Evolutionary conservation across 768 basidiomycete species (phyloP).

Genomic region (Vishniacozyma victoriae): DNA sequence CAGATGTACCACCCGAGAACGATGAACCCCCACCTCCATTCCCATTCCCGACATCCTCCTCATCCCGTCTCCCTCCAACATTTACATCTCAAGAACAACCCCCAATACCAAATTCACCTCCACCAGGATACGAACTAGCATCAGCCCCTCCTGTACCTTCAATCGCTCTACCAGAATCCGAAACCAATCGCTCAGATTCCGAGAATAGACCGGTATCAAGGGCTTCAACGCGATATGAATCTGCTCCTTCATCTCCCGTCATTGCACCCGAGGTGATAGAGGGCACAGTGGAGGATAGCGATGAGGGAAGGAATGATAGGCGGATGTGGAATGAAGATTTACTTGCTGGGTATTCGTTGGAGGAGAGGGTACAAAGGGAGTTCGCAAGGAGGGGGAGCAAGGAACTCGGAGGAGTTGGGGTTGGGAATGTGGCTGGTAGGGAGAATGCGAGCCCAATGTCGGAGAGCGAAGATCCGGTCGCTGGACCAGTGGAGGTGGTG

Average conservation of each 20-base stretch:
- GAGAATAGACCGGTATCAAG: neutral
- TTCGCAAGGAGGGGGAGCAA: slow-evolving; percentile 14
- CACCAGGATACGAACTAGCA: slow-evolving; percentile 32
- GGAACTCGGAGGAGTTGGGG: slow-evolving; percentile 6
- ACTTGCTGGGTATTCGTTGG: slow-evolving; percentile 35
- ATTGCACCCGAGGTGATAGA: slow-evolving; percentile 6
- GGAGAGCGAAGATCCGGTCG: too few relatives aligned
- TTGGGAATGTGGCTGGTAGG: neutral
- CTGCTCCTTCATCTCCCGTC: slow-evolving; percentile 20
- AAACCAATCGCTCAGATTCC: too few relatives aligned
- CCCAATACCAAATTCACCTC: slow-evolving; percentile 16
- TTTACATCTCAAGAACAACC: slow-evolving; percentile 9
- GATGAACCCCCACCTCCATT: slow-evolving; percentile 39
- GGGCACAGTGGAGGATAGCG: too few relatives aligned
- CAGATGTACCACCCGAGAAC: slow-evolving; percentile 29
- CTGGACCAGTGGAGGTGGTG: too few relatives aligned
- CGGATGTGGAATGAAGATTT: slow-evolving; percentile 39
- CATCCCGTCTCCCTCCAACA: slow-evolving; percentile 21
- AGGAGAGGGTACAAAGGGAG: slow-evolving; percentile 33
- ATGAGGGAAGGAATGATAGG: slow-evolving; percentile 31
- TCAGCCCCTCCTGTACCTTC: slow-evolving; percentile 10
- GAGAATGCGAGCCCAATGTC: too few relatives aligned
- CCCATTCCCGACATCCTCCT: slow-evolving; percentile 30
- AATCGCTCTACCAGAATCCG: neutral
- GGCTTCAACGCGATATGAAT: slow-evolving; percentile 13